phyloP scores from a whole-genome alignment of 257 asterid species.

The Verbascum thapsus region DNA sequence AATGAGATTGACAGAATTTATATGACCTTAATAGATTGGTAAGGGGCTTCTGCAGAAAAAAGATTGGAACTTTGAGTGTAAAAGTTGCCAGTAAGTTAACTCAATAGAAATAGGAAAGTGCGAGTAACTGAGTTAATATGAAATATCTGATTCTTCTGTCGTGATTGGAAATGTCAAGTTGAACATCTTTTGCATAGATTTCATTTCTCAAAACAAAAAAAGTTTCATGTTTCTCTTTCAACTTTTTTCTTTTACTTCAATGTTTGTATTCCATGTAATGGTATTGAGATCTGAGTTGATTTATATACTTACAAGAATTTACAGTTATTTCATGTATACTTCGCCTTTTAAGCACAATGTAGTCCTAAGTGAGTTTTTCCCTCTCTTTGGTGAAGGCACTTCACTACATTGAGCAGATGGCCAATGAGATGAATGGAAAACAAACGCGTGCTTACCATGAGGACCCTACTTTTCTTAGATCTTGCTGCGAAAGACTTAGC shows the following conservation, averaged over 20 bases:
- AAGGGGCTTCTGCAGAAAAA: no score
- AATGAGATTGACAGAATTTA: no score
- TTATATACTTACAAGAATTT: not conserved
- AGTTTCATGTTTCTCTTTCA: not conserved
- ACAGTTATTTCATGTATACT: not conserved
- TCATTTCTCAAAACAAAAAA: not conserved
- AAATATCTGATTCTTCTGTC: no score
- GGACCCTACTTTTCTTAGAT: slow-evolving; percentile 35
- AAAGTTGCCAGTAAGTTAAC: no score
- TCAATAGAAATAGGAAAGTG: no score
- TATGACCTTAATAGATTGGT: no score
- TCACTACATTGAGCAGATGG: slow-evolving; percentile 38
- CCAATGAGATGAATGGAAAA: slow-evolving; percentile 30
- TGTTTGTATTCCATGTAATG: not conserved
- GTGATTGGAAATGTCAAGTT: no score
- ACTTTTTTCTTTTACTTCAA: not conserved
- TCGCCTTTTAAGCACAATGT: not conserved
- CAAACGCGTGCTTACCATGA: slow-evolving; percentile 10
- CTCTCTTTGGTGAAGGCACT: slow-evolving; percentile 33
- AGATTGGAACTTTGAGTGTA: no score
- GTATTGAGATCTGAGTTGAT: not conserved
- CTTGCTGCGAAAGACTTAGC: slow-evolving; percentile 32
- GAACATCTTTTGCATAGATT: not conserved
- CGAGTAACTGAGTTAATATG: no score
- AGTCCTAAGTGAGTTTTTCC: not conserved